phyloP scores from a whole-genome alignment of 2,329 filamentous ascomycete species.

The Alternaria sp. region DNA sequence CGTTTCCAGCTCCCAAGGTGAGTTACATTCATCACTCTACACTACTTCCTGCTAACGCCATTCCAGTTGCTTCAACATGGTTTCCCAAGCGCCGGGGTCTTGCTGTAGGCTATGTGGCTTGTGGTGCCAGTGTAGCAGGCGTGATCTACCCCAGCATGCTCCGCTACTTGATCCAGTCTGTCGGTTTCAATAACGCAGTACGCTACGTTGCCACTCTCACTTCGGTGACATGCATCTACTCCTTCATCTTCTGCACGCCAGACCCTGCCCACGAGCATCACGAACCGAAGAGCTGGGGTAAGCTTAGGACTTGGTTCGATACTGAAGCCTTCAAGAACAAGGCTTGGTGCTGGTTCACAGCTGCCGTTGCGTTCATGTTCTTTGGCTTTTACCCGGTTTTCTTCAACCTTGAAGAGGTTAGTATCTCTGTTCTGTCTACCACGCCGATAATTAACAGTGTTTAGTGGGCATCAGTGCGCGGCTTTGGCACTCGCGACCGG shows the following conservation, averaged over 20 bases:
- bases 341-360: constrained; percentile 56
- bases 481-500: constrained; percentile 52
- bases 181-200: constrained; percentile 58
- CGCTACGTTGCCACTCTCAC: constrained; percentile 55
- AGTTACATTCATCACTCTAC: constrained; percentile 14
- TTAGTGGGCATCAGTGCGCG: constrained; percentile 56
- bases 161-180: constrained; percentile 52
- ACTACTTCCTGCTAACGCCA: neutral
- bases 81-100: constrained; percentile 58
- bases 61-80: constrained; percentile 59
- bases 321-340: constrained; percentile 54
- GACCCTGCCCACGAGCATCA: constrained; percentile 54
- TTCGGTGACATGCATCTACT: constrained; percentile 51
- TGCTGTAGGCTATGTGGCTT: constrained; percentile 60
- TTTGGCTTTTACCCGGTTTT: constrained; percentile 62
- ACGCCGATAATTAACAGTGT: constrained; percentile 21
- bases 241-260: constrained; percentile 54
- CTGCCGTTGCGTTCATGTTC: constrained; percentile 58
- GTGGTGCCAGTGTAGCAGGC: constrained; percentile 59
- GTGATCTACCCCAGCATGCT: constrained; percentile 59
- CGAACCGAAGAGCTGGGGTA: constrained; percentile 51
- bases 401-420: constrained; percentile 61
- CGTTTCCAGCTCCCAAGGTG: constrained; percentile 61
- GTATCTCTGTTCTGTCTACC: constrained; percentile 2
- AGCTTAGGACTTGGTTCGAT: constrained; percentile 55